Conservation (phyloP, 148 eudicot species). For the Fallopia convolvulus region DNA sequence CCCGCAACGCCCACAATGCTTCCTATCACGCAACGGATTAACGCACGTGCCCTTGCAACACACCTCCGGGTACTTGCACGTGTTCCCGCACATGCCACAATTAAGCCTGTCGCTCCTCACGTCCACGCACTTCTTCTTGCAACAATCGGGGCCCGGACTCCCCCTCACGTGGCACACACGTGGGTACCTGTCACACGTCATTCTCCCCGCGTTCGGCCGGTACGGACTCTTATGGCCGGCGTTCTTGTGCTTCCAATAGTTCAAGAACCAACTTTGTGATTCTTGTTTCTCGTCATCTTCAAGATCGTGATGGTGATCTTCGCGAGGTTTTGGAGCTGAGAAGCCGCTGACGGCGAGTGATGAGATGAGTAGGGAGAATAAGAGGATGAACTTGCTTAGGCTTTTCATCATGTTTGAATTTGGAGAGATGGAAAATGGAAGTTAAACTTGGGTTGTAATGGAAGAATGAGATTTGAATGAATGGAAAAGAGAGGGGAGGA, state of each 20-base stretch:
- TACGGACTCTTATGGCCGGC: not conserved
- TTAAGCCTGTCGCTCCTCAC: conserved; percentile 38
- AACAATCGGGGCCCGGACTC: conserved; percentile 51
- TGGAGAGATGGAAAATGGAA: not conserved
- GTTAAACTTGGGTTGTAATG: not conserved
- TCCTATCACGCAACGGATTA: conserved; percentile 29
- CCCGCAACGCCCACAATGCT: conserved; percentile 51
- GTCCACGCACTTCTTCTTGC: conserved; percentile 54
- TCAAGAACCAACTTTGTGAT: not conserved
- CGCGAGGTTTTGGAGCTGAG: not conserved
- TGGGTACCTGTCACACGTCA: conserved; percentile 27
- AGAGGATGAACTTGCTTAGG: conserved; percentile 2
- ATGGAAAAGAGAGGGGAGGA: not conserved
- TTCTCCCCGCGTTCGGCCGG: not conserved
- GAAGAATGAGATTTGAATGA: not conserved
- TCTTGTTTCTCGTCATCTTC: not conserved
- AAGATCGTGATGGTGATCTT: not conserved
- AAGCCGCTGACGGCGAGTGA: not conserved
- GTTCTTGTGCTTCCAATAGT: not conserved
- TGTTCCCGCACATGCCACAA: conserved; percentile 61
- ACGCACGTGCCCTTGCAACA: conserved; percentile 58
- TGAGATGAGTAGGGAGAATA: not conserved
- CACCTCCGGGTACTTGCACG: conserved; percentile 41
- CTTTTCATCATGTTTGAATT: not conserved
- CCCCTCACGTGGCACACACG: conserved; percentile 41